phyloP scores from a whole-genome alignment of 2,329 filamentous ascomycete species.

The Ceratocystis smalleyi region DNA sequence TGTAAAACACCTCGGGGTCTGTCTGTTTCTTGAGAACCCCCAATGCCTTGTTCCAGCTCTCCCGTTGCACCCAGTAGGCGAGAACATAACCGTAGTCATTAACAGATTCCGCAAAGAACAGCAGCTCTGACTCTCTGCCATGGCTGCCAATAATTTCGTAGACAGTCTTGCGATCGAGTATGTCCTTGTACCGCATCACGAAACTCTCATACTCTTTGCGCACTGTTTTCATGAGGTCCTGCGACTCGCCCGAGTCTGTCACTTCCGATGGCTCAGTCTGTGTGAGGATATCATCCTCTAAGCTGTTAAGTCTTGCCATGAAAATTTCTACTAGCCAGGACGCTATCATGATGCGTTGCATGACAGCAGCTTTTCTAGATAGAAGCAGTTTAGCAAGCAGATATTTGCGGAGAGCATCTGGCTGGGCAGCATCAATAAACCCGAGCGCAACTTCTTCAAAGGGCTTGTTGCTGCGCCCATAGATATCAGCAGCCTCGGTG shows the following conservation, averaged over 20 bases:
- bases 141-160: conserved; percentile 96
- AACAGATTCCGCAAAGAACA: conserved; percentile 77
- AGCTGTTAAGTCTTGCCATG: conserved; percentile 88
- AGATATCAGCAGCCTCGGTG: conserved; percentile 72
- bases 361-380: conserved; percentile 66
- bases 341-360: conserved; percentile 92
- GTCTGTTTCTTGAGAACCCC: conserved; percentile 85
- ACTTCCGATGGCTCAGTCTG: conserved; percentile 56
- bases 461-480: conserved; percentile 88
- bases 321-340: conserved; percentile 92
- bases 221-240: conserved; percentile 53
- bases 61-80: conserved; percentile 92
- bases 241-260: conserved; percentile 53
- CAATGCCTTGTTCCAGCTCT: conserved; percentile 78
- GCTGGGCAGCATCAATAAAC: conserved; percentile 79
- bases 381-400: conserved; percentile 67
- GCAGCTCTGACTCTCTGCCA: conserved; percentile 78
- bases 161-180: conserved; percentile 78
- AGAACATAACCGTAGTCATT: conserved; percentile 91
- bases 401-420: conserved; percentile 82
- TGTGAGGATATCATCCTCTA: conserved; percentile 87
- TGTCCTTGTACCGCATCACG: conserved; percentile 64
- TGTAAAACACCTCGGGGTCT: conserved; percentile 84
- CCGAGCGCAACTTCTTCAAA: conserved; percentile 90
- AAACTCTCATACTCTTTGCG: conserved; percentile 79